Conservation (phyloP, 2,329 filamentous ascomycete species). For the Parastagonospora nodorum region DNA sequence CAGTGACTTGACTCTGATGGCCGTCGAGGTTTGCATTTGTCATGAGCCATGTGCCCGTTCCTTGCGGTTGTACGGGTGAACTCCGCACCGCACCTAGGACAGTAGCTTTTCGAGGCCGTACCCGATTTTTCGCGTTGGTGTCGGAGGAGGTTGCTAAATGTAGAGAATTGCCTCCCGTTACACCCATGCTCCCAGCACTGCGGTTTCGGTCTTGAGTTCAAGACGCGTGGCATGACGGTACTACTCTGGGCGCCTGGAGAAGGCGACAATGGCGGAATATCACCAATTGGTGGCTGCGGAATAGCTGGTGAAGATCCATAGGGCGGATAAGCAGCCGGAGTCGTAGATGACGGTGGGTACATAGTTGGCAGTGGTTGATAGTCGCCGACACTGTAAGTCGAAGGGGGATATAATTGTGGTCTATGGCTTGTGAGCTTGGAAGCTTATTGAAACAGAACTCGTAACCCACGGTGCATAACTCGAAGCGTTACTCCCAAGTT, state of each 20-base stretch:
- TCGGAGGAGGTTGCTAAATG: conserved; percentile 90
- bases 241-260: conserved; percentile 31
- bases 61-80: conserved; percentile 88
- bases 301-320: conserved; percentile 37
- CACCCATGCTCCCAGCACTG: conserved; percentile 98
- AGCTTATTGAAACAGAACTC: background rate
- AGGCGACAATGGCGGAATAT: conserved; percentile 32
- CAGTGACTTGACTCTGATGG: conserved; percentile 47
- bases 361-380: conserved; percentile 43
- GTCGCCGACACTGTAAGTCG: conserved; percentile 39
- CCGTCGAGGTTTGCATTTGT: conserved; percentile 84
- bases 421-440: conserved; percentile 24
- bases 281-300: conserved; percentile 20
- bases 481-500: conserved; percentile 33
- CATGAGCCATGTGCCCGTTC: conserved; percentile 84
- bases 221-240: conserved; percentile 58
- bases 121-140: conserved; percentile 96
- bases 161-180: conserved; percentile 93
- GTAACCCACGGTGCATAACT: conserved; percentile 41
- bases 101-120: conserved; percentile 84
- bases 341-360: conserved; percentile 42
- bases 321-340: conserved; percentile 37
- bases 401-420: conserved; percentile 39
- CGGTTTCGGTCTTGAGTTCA: conserved; percentile 83
- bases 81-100: conserved; percentile 88